A percentile compares a stretch with the other conserved stretches of the same genome.
These are phyloP conservation scores for Quercus tomentella DNA, from an alignment of 331 rosid species.

Conservation along the genomic window DNA sequence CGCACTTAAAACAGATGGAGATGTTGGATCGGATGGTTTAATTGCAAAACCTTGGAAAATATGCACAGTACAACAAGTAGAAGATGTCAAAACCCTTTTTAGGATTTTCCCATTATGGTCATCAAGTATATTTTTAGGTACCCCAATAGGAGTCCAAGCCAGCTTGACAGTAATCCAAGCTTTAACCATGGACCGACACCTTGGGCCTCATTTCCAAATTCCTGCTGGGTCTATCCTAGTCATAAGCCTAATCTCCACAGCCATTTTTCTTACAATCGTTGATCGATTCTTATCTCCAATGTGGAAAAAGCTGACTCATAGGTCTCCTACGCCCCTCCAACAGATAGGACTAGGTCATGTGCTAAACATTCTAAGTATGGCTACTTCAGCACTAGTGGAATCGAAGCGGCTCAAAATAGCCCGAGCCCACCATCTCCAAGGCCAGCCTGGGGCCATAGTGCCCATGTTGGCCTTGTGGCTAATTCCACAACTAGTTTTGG, in stretches of 20 bases:
- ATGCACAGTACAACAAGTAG: slow-evolving; percentile 58
- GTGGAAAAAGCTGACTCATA: slow-evolving; percentile 35
- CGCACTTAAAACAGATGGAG: slow-evolving; percentile 44
- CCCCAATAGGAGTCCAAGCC: slow-evolving; percentile 42
- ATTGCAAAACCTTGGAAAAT: slow-evolving; percentile 54
- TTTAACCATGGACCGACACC: slow-evolving; percentile 51
- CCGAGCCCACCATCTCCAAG: slow-evolving; percentile 3
- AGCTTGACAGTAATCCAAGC: slow-evolving; percentile 61
- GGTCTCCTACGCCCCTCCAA: slow-evolving; percentile 37
- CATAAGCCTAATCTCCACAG: slow-evolving; percentile 25
- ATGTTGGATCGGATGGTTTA: slow-evolving; percentile 33
- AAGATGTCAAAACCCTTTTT: slow-evolving; percentile 46
- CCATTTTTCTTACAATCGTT: slow-evolving; percentile 37
- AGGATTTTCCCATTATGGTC: slow-evolving; percentile 56
- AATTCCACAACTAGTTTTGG: slow-evolving; percentile 48
- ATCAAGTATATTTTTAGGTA: slow-evolving; percentile 35
- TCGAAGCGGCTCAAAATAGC: slow-evolving; percentile 43
- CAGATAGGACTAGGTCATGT: slow-evolving; percentile 55
- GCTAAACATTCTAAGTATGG: slow-evolving; percentile 35
- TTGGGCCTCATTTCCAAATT: slow-evolving; percentile 47
- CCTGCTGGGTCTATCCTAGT: slow-evolving; percentile 52
- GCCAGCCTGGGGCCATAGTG: background rate
- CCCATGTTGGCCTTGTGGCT: slow-evolving; percentile 54
- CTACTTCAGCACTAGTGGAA: slow-evolving; percentile 61
- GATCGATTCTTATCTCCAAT: slow-evolving; percentile 44